Evolutionary conservation across 257 asterid genomes (phyloP).

Genomic region (Cynanchum wilfordii): DNA sequence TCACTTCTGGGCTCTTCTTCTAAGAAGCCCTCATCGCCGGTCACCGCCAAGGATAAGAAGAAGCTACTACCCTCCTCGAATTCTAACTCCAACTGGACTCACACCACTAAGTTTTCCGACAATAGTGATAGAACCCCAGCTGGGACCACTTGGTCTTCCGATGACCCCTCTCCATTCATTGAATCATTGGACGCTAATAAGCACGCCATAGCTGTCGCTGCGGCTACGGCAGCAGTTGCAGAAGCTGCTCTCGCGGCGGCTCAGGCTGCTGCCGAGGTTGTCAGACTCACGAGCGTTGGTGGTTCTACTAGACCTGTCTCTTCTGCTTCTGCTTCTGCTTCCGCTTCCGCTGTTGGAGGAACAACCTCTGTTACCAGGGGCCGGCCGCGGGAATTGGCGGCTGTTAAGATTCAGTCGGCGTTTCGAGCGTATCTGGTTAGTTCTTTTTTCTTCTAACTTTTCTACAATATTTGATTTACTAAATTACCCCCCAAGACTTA

Average conservation of each 20-base stretch:
- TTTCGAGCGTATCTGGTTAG: slow-evolving; percentile 93
- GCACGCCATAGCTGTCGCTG: slow-evolving; percentile 97
- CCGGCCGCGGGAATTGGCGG: slow-evolving; percentile 56
- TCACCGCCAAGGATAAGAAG: slow-evolving; percentile 7
- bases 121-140: slow-evolving; percentile 10
- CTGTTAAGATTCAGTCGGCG: slow-evolving; percentile 80
- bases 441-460: background rate
- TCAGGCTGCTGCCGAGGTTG: slow-evolving; percentile 93
- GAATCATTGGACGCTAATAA: slow-evolving; percentile 63
- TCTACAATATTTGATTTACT: background rate
- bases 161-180: slow-evolving; percentile 32
- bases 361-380: slow-evolving; percentile 26
- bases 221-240: slow-evolving; percentile 95
- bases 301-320: slow-evolving; percentile 44
- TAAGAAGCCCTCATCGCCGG: slow-evolving; percentile 30
- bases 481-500: background rate
- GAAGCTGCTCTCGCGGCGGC: slow-evolving; percentile 99
- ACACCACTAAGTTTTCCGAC: slow-evolving; percentile 14
- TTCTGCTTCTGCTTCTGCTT: slow-evolving; percentile 25
- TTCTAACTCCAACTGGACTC: slow-evolving; percentile 23
- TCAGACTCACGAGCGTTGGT: slow-evolving; percentile 49
- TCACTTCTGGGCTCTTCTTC: slow-evolving; percentile 45
- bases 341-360: slow-evolving; percentile 21
- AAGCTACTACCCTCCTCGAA: slow-evolving; percentile 6
- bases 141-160: slow-evolving; percentile 13